Percentiles rank a stretch among this genome's conserved stretches.
Evolutionary conservation across 2,329 filamentous ascomycete species (phyloP).

Genomic region (Arthrobotrys megalospora): DNA sequence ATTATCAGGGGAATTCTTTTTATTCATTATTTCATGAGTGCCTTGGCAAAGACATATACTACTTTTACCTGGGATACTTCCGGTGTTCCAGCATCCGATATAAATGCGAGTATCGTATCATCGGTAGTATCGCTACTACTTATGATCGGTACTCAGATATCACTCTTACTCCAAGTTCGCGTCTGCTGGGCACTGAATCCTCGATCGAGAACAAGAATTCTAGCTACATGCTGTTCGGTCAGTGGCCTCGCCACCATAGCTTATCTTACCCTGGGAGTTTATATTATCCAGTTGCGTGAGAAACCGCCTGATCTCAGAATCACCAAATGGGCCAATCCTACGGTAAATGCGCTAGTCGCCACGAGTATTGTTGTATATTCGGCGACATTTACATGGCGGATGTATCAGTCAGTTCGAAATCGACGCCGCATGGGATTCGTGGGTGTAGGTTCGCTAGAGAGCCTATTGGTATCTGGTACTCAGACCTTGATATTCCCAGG

Average conservation of each 20-base stretch:
- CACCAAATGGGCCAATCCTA: slow-evolving; percentile 50
- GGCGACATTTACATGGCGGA: slow-evolving; percentile 51
- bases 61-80: slow-evolving; percentile 73
- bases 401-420: slow-evolving; percentile 35
- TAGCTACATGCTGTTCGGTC: slow-evolving; percentile 70
- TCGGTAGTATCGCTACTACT: slow-evolving; percentile 72
- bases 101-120: slow-evolving; percentile 70
- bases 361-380: slow-evolving; percentile 60
- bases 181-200: slow-evolving; percentile 71
- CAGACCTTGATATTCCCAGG: slow-evolving; percentile 41
- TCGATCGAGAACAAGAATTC: slow-evolving; percentile 66
- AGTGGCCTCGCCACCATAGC: slow-evolving; percentile 72
- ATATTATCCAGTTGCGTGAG: slow-evolving; percentile 69
- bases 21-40: slow-evolving; percentile 74
- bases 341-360: slow-evolving; percentile 46
- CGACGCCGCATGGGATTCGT: slow-evolving; percentile 52
- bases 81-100: slow-evolving; percentile 69
- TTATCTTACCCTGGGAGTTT: slow-evolving; percentile 71
- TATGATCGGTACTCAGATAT: slow-evolving; percentile 73
- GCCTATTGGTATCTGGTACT: slow-evolving; percentile 44
- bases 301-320: slow-evolving; percentile 63
- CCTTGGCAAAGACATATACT: slow-evolving; percentile 76
- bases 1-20: slow-evolving; percentile 74
- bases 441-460: slow-evolving; percentile 52
- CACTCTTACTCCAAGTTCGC: slow-evolving; percentile 76